phyloP scores from a whole-genome alignment of 352 stramenopile genomes.

The Saprolegnia diclina region DNA sequence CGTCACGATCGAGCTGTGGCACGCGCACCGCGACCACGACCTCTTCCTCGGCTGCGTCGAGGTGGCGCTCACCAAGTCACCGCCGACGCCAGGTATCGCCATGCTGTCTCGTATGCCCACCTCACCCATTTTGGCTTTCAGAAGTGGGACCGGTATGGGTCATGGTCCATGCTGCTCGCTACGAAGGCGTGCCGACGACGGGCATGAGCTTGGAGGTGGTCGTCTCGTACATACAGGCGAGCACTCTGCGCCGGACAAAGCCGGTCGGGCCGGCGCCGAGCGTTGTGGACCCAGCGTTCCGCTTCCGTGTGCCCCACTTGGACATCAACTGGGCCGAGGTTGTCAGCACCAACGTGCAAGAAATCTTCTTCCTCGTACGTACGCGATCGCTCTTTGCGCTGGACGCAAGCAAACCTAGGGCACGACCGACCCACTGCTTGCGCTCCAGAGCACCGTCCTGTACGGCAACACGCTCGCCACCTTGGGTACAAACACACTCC shows the following conservation, averaged over 20 bases:
- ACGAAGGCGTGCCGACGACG: conserved; percentile 2
- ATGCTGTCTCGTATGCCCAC: neutral
- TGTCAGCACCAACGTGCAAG: conserved; percentile 45
- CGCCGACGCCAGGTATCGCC: neutral
- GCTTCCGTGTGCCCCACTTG: conserved; percentile 42
- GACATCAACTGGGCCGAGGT: conserved; percentile 55
- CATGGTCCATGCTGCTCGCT: neutral
- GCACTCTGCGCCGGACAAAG: neutral
- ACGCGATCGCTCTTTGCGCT: neutral
- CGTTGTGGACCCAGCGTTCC: conserved; percentile 50
- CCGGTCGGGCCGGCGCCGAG: neutral
- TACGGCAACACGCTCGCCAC: conserved; percentile 35
- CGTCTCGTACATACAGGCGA: conserved; percentile 8
- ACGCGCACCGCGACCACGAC: conserved; percentile 17
- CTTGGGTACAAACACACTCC: neutral
- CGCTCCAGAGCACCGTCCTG: conserved; percentile 51
- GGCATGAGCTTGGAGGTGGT: conserved; percentile 14
- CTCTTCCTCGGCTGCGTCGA: conserved; percentile 10
- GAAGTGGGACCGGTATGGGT: conserved; percentile 21
- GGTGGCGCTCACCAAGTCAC: neutral
- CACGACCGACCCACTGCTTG: conserved; percentile 44
- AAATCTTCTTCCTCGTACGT: conserved; percentile 60
- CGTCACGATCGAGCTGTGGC: conserved; percentile 21
- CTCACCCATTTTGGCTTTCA: conserved; percentile 2
- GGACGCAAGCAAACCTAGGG: conserved; percentile 30